phyloP scores from a whole-genome alignment of 2,329 filamentous ascomycete species.

The Hypoxylon rubiginosum region DNA sequence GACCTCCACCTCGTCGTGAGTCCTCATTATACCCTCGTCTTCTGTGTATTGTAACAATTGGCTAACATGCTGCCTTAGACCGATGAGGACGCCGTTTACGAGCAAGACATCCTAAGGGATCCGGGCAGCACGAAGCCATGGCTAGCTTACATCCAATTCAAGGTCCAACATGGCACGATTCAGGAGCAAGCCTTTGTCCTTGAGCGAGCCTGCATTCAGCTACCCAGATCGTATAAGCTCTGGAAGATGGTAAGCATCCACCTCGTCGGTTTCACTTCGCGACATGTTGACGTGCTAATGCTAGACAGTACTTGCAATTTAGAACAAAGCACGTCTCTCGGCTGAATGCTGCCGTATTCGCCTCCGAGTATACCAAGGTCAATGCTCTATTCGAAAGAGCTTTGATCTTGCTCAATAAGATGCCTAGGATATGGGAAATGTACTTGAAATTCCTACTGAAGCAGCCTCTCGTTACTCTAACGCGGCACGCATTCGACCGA shows the following conservation, averaged over 20 bases:
- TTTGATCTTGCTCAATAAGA: slow-evolving; percentile 95
- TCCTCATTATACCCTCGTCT: not conserved
- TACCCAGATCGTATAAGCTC: slow-evolving; percentile 96
- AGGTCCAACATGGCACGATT: slow-evolving; percentile 84
- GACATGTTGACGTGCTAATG: slow-evolving; percentile 33
- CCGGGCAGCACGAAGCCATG: slow-evolving; percentile 90
- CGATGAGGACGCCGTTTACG: slow-evolving; percentile 93
- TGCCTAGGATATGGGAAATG: slow-evolving; percentile 99
- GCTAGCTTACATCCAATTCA: slow-evolving; percentile 94
- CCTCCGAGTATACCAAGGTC: slow-evolving; percentile 89
- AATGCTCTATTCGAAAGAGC: slow-evolving; percentile 95
- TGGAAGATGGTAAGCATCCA: slow-evolving; percentile 84
- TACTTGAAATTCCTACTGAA: slow-evolving; percentile 91
- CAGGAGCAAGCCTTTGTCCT: slow-evolving; percentile 89
- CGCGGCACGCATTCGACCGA: slow-evolving; percentile 89
- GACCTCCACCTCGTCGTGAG: slow-evolving; percentile 65
- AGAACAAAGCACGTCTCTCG: slow-evolving; percentile 84
- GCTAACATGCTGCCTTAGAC: slow-evolving; percentile 64
- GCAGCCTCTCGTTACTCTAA: slow-evolving; percentile 91
- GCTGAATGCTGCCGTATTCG: slow-evolving; percentile 85
- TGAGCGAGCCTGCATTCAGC: slow-evolving; percentile 89
- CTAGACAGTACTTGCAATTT: slow-evolving; percentile 81
- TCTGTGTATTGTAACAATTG: not conserved
- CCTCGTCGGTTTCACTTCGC: slow-evolving; percentile 17
- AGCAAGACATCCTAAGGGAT: slow-evolving; percentile 93